Evolutionary conservation across 257 asterid genomes (phyloP), one percentile per base, ranked within the genome.

Genomic region (Coffea eugenioides): DNA sequence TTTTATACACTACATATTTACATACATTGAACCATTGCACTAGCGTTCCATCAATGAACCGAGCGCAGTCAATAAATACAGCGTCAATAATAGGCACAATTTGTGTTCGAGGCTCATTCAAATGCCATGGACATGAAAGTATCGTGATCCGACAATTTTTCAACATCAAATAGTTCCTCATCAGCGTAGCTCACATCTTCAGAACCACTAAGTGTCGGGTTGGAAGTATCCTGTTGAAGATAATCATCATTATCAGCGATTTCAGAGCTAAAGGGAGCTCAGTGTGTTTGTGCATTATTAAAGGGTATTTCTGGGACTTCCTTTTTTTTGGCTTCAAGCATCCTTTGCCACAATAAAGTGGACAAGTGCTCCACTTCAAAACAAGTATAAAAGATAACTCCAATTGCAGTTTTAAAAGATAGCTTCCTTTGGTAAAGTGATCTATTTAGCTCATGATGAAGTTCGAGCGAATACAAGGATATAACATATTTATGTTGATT

Each of bases 71-170:
- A 69, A 41, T 15, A 66, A 52, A 18, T 51, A 76, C 45, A 52
- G 79, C 54, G 48, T 51, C 62, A 72, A 10, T 31, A 8, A 49
- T 39, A 59, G 62, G 43, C n/a, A 14, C 48, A 69, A 27, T 14
- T 12, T 48, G 75, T 66, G 59, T 65, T 25, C 23, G 36, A 73
- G 62, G 68, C 80, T 95, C 91, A 88, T 76, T 90, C 89, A 75
- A 91, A 92, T 54, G 96, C 84, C 72, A 89, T 81, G 75, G 97
- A 88, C 97, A 95, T 95, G 85, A 93, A 92, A 71, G 92, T 88
- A 66, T 93, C 98, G 65, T 93, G 97, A 73, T 93, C 97, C 85
- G 90, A 83, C 76, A 95, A 78, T 75, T 90, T 75, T 20, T 84
- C 88, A 27, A 95, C 81, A 59, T 95, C 98, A 23, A 95, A 76